Percentiles rank a stretch among this genome's conserved stretches.
Conservation (phyloP, 768 basidiomycete genomes). For the Podaxis carcinomalis region DNA sequence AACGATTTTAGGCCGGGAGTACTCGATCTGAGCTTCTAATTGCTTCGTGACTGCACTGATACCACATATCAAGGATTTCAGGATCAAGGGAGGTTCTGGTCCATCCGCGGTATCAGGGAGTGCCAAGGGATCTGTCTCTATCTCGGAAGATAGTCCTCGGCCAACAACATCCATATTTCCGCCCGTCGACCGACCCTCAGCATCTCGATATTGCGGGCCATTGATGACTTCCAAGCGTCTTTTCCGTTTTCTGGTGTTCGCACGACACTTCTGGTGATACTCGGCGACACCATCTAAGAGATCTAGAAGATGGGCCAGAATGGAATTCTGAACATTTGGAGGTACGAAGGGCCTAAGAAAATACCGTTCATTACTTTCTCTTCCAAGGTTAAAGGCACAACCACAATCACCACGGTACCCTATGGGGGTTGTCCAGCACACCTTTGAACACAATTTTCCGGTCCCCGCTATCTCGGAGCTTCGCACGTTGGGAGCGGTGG, state of each 20-base stretch:
- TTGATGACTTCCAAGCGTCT: conserved; percentile 19
- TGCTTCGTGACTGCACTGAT: conserved; percentile 77
- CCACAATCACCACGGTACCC: conserved; percentile 55
- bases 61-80: conserved; percentile 55
- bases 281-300: conserved; percentile 46
- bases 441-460: conserved; percentile 65
- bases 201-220: conserved; percentile 12
- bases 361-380: conserved; percentile 5
- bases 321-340: conserved; percentile 54
- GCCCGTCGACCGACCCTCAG: conserved; percentile 14
- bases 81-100: conserved; percentile 30
- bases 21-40: conserved; percentile 54
- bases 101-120: not conserved
- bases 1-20: conserved; percentile 10
- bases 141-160: not conserved
- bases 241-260: conserved; percentile 37
- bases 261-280: conserved; percentile 32
- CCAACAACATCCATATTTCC: not conserved
- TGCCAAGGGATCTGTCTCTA: not conserved
- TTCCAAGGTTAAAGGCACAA: conserved; percentile 4
- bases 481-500: conserved; percentile 63
- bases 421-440: conserved; percentile 70
- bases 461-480: conserved; percentile 39
- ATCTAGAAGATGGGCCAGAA: conserved; percentile 47
- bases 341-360: conserved; percentile 58